A percentile compares a stretch with the other conserved stretches of the same genome.
Conservation (phyloP, 768 basidiomycete species). For the Lactifluus rugatus region DNA sequence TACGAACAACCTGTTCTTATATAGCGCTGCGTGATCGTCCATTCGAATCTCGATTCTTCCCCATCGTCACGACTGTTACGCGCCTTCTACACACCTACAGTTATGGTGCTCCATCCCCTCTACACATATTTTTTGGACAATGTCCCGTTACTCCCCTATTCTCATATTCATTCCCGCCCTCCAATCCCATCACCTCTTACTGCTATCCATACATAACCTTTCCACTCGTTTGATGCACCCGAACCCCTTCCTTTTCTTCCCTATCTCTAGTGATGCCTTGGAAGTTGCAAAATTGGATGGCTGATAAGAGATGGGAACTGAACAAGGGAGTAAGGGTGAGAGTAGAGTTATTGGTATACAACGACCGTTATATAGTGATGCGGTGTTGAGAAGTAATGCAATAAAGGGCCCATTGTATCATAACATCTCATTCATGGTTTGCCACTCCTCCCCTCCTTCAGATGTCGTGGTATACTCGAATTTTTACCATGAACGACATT, state of each 20-base stretch:
- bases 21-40: constrained; percentile 46
- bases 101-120: neutral
- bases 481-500: too few relatives aligned
- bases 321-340: neutral
- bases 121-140: constrained; percentile 15
- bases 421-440: neutral
- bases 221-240: constrained; percentile 12
- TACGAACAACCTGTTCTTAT: constrained; percentile 91
- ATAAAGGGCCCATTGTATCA: constrained; percentile 19
- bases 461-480: neutral
- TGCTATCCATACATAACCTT: constrained; percentile 1
- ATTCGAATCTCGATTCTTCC: neutral
- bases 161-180: neutral
- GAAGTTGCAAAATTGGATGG: neutral
- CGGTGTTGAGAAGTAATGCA: constrained; percentile 20
- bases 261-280: neutral
- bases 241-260: neutral
- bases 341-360: constrained; percentile 16
- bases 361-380: constrained; percentile 15
- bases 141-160: constrained; percentile 4
- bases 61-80: neutral
- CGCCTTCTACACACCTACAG: neutral
- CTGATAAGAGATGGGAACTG: neutral
- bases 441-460: neutral
- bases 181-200: neutral